These are phyloP conservation scores for Cercospora citrullina DNA, from an alignment of 2,329 filamentous ascomycete species.

Conservation along the genomic window DNA sequence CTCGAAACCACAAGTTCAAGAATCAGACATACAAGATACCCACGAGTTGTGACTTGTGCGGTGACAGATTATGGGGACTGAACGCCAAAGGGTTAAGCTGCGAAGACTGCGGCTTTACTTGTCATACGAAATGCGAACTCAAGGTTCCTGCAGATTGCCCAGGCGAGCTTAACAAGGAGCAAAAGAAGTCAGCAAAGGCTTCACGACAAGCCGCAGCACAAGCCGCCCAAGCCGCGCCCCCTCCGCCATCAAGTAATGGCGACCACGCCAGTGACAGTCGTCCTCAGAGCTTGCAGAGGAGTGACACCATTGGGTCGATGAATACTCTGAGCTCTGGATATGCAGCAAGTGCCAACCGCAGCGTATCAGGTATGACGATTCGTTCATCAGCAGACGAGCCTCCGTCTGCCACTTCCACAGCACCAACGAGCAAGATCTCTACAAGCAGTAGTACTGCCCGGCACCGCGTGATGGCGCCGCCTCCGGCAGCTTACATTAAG, in stretches of 20 bases:
- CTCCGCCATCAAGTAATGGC: conserved; percentile 29
- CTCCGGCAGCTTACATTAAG: conserved; percentile 72
- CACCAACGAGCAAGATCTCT: conserved; percentile 22
- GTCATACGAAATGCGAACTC: conserved; percentile 98
- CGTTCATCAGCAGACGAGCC: conserved; percentile 49
- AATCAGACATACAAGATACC: conserved; percentile 99
- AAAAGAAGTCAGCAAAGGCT: conserved; percentile 88
- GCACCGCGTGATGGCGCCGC: conserved; percentile 81
- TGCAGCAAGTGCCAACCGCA: conserved; percentile 73
- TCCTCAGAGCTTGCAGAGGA: conserved; percentile 68
- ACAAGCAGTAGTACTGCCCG: conserved; percentile 44
- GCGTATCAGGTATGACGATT: conserved; percentile 62
- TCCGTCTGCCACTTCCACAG: conserved; percentile 17
- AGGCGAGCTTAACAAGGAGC: conserved; percentile 89
- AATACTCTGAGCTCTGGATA: conserved; percentile 78
- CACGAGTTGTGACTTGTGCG: conserved; percentile 95
- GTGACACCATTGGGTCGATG: conserved; percentile 84
- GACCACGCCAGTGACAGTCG: conserved; percentile 35
- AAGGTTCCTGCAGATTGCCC: conserved; percentile 96
- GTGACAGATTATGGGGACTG: conserved; percentile 94
- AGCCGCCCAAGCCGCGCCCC: conserved; percentile 40
- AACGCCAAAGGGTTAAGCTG: conserved; percentile 97
- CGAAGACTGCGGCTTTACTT: conserved; percentile 94
- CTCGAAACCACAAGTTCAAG: conserved; percentile 96
- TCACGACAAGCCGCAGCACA: conserved; percentile 80